Conservation (phyloP, 345 rosid genomes). For the Sisymbrium altissimum region DNA sequence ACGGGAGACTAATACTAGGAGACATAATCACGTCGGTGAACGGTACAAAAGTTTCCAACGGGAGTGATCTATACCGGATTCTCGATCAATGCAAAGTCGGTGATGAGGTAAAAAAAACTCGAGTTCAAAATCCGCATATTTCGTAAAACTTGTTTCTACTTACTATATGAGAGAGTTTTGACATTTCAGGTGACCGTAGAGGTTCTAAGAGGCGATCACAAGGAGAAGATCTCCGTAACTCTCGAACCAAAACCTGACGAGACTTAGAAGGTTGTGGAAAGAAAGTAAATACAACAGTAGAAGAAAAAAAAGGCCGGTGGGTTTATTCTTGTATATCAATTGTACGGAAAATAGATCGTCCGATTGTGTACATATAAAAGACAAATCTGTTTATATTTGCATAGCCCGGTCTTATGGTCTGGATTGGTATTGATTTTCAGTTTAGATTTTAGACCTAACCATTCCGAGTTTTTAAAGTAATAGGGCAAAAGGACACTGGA, state of each 20-base stretch:
- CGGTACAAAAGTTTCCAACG: conserved; percentile 68
- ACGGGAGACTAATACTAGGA: conserved; percentile 87
- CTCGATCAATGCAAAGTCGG: conserved; percentile 94
- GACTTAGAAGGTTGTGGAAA: conserved; percentile 36
- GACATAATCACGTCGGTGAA: conserved; percentile 90
- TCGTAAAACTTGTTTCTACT: neutral
- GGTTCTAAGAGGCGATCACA: conserved; percentile 89
- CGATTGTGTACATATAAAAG: conserved; percentile 27
- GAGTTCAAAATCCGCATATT: neutral
- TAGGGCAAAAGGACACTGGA: neutral
- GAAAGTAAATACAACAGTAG: conserved; percentile 31
- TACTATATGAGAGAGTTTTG: neutral
- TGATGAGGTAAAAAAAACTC: conserved; percentile 47
- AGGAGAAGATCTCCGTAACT: conserved; percentile 78
- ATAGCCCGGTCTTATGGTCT: conserved; percentile 2
- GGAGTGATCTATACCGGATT: conserved; percentile 87
- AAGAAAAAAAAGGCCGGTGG: neutral
- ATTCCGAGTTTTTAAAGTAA: neutral
- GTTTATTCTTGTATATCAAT: conserved; percentile 14
- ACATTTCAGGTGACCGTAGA: conserved; percentile 64
- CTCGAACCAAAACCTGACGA: conserved; percentile 90
- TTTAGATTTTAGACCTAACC: neutral
- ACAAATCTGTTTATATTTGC: conserved; percentile 9
- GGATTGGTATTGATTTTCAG: neutral
- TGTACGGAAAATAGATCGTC: conserved; percentile 21